phyloP scores from a whole-genome alignment of 768 basidiomycete genomes.

The Phanerodontia chrysosporium region DNA sequence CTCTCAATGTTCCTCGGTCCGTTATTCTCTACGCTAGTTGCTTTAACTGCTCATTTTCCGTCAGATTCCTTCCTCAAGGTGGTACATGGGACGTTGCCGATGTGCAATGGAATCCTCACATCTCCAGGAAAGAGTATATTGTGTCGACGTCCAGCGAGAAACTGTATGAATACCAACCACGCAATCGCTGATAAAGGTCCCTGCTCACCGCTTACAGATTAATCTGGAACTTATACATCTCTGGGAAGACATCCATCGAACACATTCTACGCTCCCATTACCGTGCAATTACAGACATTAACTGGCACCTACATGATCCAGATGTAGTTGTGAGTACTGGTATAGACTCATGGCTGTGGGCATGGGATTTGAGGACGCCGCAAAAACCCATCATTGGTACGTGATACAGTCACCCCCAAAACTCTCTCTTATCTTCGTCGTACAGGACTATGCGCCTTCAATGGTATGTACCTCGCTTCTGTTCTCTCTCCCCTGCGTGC shows the following conservation, averaged over 20 bases:
- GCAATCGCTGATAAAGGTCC: no score
- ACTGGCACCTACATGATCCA: constrained; percentile 88
- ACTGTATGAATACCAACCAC: constrained; percentile 44
- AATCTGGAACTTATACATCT: constrained; percentile 88
- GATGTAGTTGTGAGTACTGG: constrained; percentile 86
- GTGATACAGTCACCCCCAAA: constrained; percentile 1
- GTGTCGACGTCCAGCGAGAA: constrained; percentile 88
- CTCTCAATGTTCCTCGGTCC: constrained; percentile 73
- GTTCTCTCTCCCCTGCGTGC: neutral
- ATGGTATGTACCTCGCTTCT: constrained; percentile 32
- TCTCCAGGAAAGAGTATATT: constrained; percentile 69
- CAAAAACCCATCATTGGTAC: constrained; percentile 65
- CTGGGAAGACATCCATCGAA: constrained; percentile 76
- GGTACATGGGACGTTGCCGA: constrained; percentile 96
- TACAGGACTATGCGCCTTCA: constrained; percentile 54
- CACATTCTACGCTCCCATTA: constrained; percentile 86
- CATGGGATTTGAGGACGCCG: constrained; percentile 74
- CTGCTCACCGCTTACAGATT: constrained; percentile 35
- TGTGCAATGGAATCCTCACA: constrained; percentile 90
- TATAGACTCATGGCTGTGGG: constrained; percentile 92
- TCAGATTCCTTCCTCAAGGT: constrained; percentile 83
- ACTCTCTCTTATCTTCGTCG: neutral
- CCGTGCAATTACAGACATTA: constrained; percentile 95
- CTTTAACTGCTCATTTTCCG: neutral
- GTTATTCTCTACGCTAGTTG: no score